Evolutionary conservation across 2,329 filamentous ascomycete genomes (phyloP), one percentile per base, ranked within the genome.

Genomic region (Penicillium paneum): DNA sequence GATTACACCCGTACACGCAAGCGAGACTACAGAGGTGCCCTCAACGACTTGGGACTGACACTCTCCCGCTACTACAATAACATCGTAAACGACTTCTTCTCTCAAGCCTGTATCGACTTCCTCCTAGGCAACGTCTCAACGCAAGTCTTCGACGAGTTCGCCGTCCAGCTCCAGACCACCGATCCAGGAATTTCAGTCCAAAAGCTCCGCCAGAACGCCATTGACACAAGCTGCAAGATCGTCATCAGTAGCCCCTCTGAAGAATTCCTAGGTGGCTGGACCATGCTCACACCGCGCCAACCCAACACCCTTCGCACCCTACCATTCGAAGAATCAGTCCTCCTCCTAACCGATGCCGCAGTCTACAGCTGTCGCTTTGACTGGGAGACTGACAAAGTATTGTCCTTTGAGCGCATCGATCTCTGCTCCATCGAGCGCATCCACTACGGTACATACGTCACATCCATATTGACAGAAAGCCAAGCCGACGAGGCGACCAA

Each of bases 31-130:
- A 87, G 90, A 1, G 94, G 94, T 3, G 93, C 93, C 0, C 74
- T 99, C 55, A 96, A 93, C 34, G 94, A 99, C 67, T 85, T 97
- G 47, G 90, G 91, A 0, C 79, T 97, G 46, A 97, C 92, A 0
- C 78, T 99, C 39, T 93, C 90, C 7, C 68, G 73, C 8, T 86
- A 87, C 68, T 88, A 85, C 68, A 87, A 81, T 68, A 97, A 96
- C 62, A 94, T 97, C 74, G 91, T 99, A 61, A 96, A 96, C 63
- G 94, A 99, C 74, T 97, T 96, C 72, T 97, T 97, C 73, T 89
- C 92, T 21, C 94, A 99, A 71, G 90, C 91, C 0, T 90, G 90
- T 47, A 96, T 99, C 61, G 94, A 99, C 71, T 97, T 94, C 68
- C 82, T 96, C 4, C 83, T 97, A 0, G 94, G 94, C 19, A 94